Evolutionary conservation across 495 filamentous ascomycete genomes (phyloP).

Genomic region (Penicillium samsonianum): DNA sequence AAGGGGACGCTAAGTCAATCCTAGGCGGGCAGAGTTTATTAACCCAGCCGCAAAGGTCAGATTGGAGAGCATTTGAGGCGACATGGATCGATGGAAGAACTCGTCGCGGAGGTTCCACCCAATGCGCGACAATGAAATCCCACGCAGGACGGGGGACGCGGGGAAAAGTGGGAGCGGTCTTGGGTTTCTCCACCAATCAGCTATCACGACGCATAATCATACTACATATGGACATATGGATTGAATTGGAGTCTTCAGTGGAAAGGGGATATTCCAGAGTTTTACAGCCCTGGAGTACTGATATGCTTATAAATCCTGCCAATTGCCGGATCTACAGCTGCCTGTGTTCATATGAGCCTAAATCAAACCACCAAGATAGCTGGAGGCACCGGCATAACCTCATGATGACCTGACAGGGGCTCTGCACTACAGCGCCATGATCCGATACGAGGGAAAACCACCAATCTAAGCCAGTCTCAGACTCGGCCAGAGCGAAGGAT

Average conservation of each 20-base stretch:
- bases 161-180: conserved; percentile 26
- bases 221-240: not conserved
- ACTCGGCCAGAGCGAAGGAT: conserved; percentile 17
- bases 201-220: not conserved
- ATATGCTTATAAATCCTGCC: not conserved
- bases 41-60: not conserved
- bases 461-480: conserved; percentile 8
- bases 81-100: conserved; percentile 18
- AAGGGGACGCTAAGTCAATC: not conserved
- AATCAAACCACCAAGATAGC: not conserved
- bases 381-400: not conserved
- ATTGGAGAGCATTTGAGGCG: conserved; percentile 10
- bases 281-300: no score
- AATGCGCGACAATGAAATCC: conserved; percentile 8
- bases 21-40: conserved; percentile 1
- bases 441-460: conserved; percentile 33
- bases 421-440: not conserved
- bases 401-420: not conserved
- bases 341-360: not conserved
- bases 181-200: conserved; percentile 47
- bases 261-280: not conserved
- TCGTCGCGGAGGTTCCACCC: conserved; percentile 3
- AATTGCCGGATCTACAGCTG: not conserved
- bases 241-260: not conserved
- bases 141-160: conserved; percentile 24